Evolutionary conservation across 1,284 basidiomycete genomes (phyloP), one percentile per base, ranked within the genome.

Genomic region (Malassezia caprae): DNA sequence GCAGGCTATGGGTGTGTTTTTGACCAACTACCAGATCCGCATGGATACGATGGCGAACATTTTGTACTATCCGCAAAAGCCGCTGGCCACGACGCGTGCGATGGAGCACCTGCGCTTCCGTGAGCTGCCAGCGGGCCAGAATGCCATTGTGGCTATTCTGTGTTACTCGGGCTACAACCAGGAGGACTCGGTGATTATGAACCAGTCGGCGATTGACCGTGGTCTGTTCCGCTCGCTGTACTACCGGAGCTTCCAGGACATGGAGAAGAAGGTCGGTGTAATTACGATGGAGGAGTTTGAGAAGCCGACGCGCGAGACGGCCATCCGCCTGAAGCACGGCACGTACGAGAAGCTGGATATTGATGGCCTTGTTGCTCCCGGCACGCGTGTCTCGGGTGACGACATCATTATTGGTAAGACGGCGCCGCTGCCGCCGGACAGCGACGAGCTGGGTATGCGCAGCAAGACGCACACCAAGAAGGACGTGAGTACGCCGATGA

Each of bases 131-230:
- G 93, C 93, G 12, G 94, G 93, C 17, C 90, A 96, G 77, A 98
- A 99, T 73, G 90, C 91, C 43, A 90, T 96, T 61, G 91, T 99
- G 44, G 93, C 94, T 4, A 98, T 99, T 74, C 80, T 98, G 48
- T 96, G 91, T 73, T 98, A 98, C 78, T 96, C 90, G 65, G 93
- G 93, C 30, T 99, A 98, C 78, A 98, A 99, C 77, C 94, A 98
- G 77, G 94, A 98, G 84, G 94, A 98, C 82, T 98, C 94, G 63
- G 93, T 99, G 76, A 98, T 99, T 77, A 96, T 98, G 93, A 98
- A 98, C 76, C 93, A 99, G 77, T 90, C 87, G 63, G 94, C 93
- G 19, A 89, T 98, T 69, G 93, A 98, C 73, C 87, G 94, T 54
- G 93, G 94, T 58, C 81, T 99, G 31, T 98, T 99, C 85, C 84